Percentiles rank a stretch among this genome's conserved stretches.
Conservation (phyloP, 116 monocot genomes). For the Cymodocea nodosa region DNA sequence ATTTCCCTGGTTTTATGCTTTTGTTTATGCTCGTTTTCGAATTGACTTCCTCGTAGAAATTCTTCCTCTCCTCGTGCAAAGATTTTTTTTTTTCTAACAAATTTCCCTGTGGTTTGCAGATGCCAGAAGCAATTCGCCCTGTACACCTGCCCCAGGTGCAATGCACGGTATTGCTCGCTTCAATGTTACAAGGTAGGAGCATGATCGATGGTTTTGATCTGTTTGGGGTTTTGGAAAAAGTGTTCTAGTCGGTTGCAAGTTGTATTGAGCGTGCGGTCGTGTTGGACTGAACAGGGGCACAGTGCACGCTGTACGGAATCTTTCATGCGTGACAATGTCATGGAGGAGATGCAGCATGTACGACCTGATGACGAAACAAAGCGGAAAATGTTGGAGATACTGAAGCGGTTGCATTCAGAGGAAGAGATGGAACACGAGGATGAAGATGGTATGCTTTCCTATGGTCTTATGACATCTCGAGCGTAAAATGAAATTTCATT, state of each 20-base stretch:
- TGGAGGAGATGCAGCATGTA: slow-evolving; percentile 66
- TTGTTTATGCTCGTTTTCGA: neutral
- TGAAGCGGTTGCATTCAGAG: slow-evolving; percentile 71
- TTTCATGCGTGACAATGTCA: slow-evolving; percentile 91
- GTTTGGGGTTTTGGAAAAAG: too few relatives aligned
- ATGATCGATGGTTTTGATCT: neutral
- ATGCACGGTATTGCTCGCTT: slow-evolving; percentile 82
- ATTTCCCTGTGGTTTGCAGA: slow-evolving; percentile 14
- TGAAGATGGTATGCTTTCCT: slow-evolving; percentile 12
- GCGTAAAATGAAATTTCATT: too few relatives aligned
- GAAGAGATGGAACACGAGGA: slow-evolving; percentile 43
- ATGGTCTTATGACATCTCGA: too few relatives aligned
- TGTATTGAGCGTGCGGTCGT: neutral
- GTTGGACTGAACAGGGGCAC: slow-evolving; percentile 39
- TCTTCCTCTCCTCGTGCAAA: too few relatives aligned
- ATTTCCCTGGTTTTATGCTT: neutral
- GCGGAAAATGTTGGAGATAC: slow-evolving; percentile 81
- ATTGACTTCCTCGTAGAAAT: too few relatives aligned
- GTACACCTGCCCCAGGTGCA: slow-evolving; percentile 96
- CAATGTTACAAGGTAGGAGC: slow-evolving; percentile 73
- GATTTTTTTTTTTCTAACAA: too few relatives aligned
- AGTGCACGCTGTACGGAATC: slow-evolving; percentile 83
- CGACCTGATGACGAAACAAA: slow-evolving; percentile 61
- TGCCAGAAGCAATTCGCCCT: slow-evolving; percentile 91
- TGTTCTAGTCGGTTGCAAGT: neutral